Percentiles rank a stretch among this genome's conserved stretches.
Evolutionary conservation across 345 rosid genomes (phyloP).

Genomic region (Salix caprea): DNA sequence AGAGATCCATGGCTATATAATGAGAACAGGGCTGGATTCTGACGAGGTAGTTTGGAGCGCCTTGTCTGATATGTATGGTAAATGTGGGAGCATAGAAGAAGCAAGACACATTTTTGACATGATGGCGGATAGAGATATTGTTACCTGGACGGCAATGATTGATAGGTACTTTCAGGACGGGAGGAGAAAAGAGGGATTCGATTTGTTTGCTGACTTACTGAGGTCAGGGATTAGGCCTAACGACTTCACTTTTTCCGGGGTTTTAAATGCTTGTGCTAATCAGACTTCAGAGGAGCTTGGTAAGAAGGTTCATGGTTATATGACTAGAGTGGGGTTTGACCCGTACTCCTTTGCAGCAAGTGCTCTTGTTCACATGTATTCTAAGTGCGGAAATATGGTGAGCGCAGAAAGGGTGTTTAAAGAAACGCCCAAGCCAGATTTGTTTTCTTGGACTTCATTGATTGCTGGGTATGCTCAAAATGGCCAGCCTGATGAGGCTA

Average conservation of each 20-base stretch:
- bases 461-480: slow-evolving; percentile 80
- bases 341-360: slow-evolving; percentile 67
- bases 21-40: slow-evolving; percentile 60
- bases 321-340: slow-evolving; percentile 58
- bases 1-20: slow-evolving; percentile 76
- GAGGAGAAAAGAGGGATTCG: slow-evolving; percentile 60
- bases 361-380: slow-evolving; percentile 81
- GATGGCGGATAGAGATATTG: slow-evolving; percentile 62
- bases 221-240: slow-evolving; percentile 62
- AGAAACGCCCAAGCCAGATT: slow-evolving; percentile 48
- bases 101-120: slow-evolving; percentile 66
- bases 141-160: slow-evolving; percentile 86
- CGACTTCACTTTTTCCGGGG: slow-evolving; percentile 73
- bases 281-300: slow-evolving; percentile 60
- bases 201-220: slow-evolving; percentile 48
- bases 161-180: slow-evolving; percentile 66
- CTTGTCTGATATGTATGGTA: slow-evolving; percentile 77
- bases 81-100: slow-evolving; percentile 75
- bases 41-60: slow-evolving; percentile 94
- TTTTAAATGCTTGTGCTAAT: slow-evolving; percentile 70
- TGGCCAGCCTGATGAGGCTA: slow-evolving; percentile 60
- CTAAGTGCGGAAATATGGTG: slow-evolving; percentile 73
- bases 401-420: slow-evolving; percentile 57
- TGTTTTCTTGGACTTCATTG: slow-evolving; percentile 81
- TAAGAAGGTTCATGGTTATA: slow-evolving; percentile 77